Evolutionary conservation across 169 alveolate genomes (phyloP).

Genomic region (Amoebophrya sp.): DNA sequence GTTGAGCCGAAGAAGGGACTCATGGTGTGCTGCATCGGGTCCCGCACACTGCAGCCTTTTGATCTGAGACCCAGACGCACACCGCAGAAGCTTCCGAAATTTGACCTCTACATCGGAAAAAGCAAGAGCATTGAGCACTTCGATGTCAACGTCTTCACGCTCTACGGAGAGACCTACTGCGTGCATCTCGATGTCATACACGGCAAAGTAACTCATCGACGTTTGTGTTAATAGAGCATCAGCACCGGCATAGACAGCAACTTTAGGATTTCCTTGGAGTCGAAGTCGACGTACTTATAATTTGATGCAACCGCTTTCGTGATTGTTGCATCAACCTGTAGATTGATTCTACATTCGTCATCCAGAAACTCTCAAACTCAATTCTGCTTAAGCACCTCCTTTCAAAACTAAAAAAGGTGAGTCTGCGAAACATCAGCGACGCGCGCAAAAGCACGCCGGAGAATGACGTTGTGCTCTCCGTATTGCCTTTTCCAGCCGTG

Average conservation of each 20-base stretch:
- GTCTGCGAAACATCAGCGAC: conserved; percentile 40
- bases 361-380: too few species aligned
- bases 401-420: neutral
- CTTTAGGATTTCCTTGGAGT: too few species aligned
- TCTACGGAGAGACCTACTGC: conserved; percentile 44
- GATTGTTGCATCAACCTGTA: too few species aligned
- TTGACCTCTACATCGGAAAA: conserved; percentile 7
- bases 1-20: conserved; percentile 34
- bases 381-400: too few species aligned
- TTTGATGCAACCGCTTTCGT: too few species aligned
- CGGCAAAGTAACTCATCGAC: conserved; percentile 11
- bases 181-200: conserved; percentile 41
- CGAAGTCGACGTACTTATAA: too few species aligned
- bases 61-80: neutral
- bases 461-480: conserved; percentile 42
- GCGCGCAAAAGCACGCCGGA: conserved; percentile 45
- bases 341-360: too few species aligned
- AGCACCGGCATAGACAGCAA: too few species aligned
- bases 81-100: neutral
- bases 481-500: neutral
- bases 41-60: conserved; percentile 44
- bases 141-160: conserved; percentile 36
- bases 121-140: conserved; percentile 42
- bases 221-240: too few species aligned
- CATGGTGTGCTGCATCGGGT: conserved; percentile 38